Conservation (phyloP, 192 early-diverging fungal species). For the Coemansia sp. region DNA sequence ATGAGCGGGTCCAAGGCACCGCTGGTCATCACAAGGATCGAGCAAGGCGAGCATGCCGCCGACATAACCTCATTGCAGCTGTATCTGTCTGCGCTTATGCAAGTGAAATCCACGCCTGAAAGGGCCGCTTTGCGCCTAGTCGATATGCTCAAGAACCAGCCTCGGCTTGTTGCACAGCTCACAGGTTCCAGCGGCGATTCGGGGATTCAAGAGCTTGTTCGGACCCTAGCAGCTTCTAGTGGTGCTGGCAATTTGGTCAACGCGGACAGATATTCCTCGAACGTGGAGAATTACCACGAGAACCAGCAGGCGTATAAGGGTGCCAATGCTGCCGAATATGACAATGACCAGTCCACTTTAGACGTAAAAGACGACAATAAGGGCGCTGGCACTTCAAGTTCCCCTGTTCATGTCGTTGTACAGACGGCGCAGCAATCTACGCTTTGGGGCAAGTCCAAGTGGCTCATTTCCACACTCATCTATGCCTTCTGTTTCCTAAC, state of each 20-base stretch:
- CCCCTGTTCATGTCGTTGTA: constrained; percentile 43
- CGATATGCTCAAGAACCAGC: constrained; percentile 40
- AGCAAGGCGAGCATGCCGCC: constrained; percentile 39
- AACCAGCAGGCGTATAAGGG: background rate
- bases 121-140: constrained; percentile 46
- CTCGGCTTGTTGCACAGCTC: constrained; percentile 39
- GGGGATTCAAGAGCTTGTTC: constrained; percentile 44
- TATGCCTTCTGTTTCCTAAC: constrained; percentile 71
- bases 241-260: background rate
- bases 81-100: constrained; percentile 51
- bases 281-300: background rate
- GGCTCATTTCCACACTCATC: constrained; percentile 39
- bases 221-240: constrained; percentile 36
- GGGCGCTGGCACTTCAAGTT: constrained; percentile 18
- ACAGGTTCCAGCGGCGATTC: constrained; percentile 21
- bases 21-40: constrained; percentile 43
- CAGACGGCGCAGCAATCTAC: constrained; percentile 31
- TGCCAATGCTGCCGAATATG: background rate
- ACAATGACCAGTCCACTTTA: background rate
- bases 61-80: constrained; percentile 46
- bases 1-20: constrained; percentile 34
- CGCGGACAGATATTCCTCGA: background rate
- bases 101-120: constrained; percentile 37
- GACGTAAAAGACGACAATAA: background rate
- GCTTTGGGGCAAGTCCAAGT: constrained; percentile 36